Evolutionary conservation across 2,329 filamentous ascomycete species (phyloP), one percentile per base, ranked within the genome.

Genomic region (Diplodia scrobiculata): DNA sequence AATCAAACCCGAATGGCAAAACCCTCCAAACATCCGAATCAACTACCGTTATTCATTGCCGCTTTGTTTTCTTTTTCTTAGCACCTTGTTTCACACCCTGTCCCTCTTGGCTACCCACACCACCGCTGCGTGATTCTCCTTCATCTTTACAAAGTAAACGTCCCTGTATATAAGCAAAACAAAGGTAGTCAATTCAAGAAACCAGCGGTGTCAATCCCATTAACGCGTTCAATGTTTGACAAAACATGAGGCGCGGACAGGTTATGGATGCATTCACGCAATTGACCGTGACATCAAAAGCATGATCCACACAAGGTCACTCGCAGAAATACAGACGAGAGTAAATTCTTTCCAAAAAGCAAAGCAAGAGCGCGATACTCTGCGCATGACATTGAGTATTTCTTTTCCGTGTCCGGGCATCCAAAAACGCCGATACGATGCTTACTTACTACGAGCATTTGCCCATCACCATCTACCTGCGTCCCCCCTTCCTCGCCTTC

Each of bases 401-500:
- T 58, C 29, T 21, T n/a, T 17, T 27, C 25, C 17, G n/a, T 45
- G 17, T 19, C n/a, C 17, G n/a, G 17, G 10, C 25, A 17, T 21
- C 11, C 29, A 34, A 36, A 7, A 25, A 27, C 36, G 19, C 38
- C 29, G 52, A 11, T 14, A 10, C 47, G 36, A 48, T 11, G 41
- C 29, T 21, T 3, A 32, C 5, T 45, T 3, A 32, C 5, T 45
- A 11, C 3, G 17, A 32, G 29, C 17, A 25, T 3, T 25, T 25
- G 25, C 25, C 25, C 25, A 25, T 25, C 25, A 25, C 9, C 29
- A 6, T 14, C 41, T 38, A 63, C 48, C 19, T 52, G 29, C 53
- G 32, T 21, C 41, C 32, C 66, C 85, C 84, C 76, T 91, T 92
- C 78, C 92, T 85, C 76, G 85, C 84, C 76, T 91, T 92, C 84